A percentile compares a stretch with the other conserved stretches of the same genome.
phyloP scores from a whole-genome alignment of 352 stramenopile species.

The Globisporangium uncinulatum region DNA sequence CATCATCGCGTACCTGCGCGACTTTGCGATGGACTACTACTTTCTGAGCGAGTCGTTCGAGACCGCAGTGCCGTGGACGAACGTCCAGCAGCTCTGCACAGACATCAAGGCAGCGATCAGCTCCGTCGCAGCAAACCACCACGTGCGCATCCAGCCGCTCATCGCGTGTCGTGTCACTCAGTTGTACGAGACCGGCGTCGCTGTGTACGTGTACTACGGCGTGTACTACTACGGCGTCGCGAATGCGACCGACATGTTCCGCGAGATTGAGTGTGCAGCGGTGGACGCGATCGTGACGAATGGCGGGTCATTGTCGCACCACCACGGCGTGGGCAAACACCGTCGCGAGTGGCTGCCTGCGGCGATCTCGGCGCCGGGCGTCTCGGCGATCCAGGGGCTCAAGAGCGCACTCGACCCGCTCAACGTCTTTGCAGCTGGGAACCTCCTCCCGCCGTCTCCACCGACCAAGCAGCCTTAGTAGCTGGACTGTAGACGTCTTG shows the following conservation, averaged over 20 bases:
- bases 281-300: conserved; percentile 87
- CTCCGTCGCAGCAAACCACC: conserved; percentile 21
- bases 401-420: conserved; percentile 87
- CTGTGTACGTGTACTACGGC: conserved; percentile 96
- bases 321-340: conserved; percentile 95
- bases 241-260: conserved; percentile 80
- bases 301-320: conserved; percentile 91
- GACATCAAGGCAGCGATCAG: conserved; percentile 57
- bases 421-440: conserved; percentile 91
- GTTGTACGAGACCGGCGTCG: conserved; percentile 93
- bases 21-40: conserved; percentile 91
- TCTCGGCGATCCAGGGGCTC: conserved; percentile 67
- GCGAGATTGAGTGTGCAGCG: conserved; percentile 60
- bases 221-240: conserved; percentile 88
- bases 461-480: too few species aligned
- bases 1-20: conserved; percentile 92
- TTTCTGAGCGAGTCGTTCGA: conserved; percentile 92
- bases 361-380: conserved; percentile 72
- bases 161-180: conserved; percentile 92
- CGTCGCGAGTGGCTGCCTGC: conserved; percentile 79
- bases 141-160: conserved; percentile 78
- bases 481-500: too few species aligned
- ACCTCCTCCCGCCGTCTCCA: conserved; percentile 31
- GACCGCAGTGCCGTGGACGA: conserved; percentile 76
- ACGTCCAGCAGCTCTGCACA: conserved; percentile 43